Conservation (phyloP, 1,284 basidiomycete genomes). For the Fomitopsis schrenkii region DNA sequence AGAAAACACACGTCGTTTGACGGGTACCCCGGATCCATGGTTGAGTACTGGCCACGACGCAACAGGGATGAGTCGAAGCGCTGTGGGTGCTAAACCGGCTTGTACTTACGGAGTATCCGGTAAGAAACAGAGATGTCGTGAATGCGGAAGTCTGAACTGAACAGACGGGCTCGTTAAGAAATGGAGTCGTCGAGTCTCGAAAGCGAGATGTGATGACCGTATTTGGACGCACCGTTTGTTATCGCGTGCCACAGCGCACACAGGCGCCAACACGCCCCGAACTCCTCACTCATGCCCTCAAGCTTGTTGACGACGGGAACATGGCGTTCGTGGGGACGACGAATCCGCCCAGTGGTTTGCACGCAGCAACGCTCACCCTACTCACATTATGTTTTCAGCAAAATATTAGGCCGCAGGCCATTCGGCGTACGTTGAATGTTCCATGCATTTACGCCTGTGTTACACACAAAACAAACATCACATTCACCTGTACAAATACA, state of each 20-base stretch:
- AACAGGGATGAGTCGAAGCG: neutral
- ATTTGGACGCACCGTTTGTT: slow-evolving; percentile 14
- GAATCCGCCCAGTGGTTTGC: too few species aligned
- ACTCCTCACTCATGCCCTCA: too few species aligned
- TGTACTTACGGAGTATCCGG: neutral
- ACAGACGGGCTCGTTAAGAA: neutral
- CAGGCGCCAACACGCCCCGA: neutral
- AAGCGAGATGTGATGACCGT: slow-evolving; percentile 21
- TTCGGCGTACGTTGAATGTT: too few species aligned
- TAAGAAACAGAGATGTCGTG: neutral
- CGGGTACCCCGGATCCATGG: slow-evolving; percentile 60
- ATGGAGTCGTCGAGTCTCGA: slow-evolving; percentile 9
- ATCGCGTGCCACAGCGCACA: neutral
- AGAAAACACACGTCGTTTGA: slow-evolving; percentile 49
- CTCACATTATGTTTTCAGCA: too few species aligned
- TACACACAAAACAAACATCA: neutral
- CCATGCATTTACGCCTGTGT: too few species aligned
- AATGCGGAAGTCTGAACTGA: neutral
- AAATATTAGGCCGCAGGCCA: too few species aligned
- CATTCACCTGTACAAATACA: neutral
- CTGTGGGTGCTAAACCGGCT: neutral
- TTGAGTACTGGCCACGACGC: slow-evolving; percentile 11
- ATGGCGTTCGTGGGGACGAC: too few species aligned
- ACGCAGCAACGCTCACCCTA: too few species aligned
- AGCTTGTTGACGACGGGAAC: too few species aligned